phyloP scores from a whole-genome alignment of 192 early-diverging fungal species.

The Linnemannia exigua region DNA sequence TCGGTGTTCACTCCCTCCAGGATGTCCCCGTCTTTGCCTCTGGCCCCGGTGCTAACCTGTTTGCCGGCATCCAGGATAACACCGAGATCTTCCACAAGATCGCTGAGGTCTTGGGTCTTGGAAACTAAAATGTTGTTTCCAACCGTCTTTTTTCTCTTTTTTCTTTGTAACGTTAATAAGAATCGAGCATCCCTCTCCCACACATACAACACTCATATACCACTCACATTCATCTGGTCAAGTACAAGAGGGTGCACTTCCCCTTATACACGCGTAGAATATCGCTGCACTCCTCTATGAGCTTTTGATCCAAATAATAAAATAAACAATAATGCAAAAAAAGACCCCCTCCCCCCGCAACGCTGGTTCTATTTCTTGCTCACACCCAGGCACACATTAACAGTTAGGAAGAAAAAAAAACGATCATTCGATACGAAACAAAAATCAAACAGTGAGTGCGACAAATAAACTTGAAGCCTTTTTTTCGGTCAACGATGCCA shows the following conservation, averaged over 20 bases:
- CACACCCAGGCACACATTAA: too few relatives aligned
- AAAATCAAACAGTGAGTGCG: too few relatives aligned
- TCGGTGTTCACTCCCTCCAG: constrained; percentile 63
- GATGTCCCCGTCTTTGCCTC: constrained; percentile 63
- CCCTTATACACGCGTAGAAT: constrained; percentile 22
- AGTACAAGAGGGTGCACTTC: background rate
- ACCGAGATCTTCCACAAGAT: constrained; percentile 68
- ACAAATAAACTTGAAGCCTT: too few relatives aligned
- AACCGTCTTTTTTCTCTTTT: background rate
- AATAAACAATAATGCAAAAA: background rate
- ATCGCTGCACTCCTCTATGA: background rate
- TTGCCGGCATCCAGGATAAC: constrained; percentile 61
- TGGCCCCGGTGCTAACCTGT: constrained; percentile 58
- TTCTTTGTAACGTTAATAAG: constrained; percentile 12
- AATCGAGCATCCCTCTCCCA: background rate
- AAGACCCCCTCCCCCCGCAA: too few relatives aligned
- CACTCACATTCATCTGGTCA: background rate
- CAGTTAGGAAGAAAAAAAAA: too few relatives aligned
- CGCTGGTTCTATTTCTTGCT: too few relatives aligned
- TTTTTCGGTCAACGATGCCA: too few relatives aligned
- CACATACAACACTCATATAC: background rate
- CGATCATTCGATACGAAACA: too few relatives aligned
- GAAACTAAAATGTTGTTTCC: constrained; percentile 27
- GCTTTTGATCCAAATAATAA: background rate
- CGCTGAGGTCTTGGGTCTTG: constrained; percentile 56